A percentile compares a stretch with the other conserved stretches of the same genome.
These are phyloP conservation scores for Boletus rufocinnamomeus DNA, from an alignment of 768 basidiomycete species.

Conservation along the genomic window DNA sequence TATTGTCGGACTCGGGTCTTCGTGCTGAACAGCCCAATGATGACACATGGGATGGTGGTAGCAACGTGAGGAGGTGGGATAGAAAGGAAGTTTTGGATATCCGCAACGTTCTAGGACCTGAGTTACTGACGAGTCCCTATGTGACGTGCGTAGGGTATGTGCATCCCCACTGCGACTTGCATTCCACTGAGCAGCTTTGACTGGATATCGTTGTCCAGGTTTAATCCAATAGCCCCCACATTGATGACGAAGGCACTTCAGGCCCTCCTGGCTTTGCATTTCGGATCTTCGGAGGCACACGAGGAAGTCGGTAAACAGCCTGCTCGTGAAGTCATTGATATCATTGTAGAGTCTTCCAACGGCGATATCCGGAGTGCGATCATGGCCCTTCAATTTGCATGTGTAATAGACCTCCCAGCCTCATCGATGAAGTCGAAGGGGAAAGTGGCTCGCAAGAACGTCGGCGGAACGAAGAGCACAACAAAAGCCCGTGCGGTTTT, in stretches of 20 bases:
- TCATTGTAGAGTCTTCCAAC: conserved; percentile 75
- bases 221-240: conserved; percentile 90
- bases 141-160: conserved; percentile 80
- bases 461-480: conserved; percentile 17
- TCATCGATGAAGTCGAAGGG: conserved; percentile 20
- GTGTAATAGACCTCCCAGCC: conserved; percentile 40
- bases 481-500: conserved; percentile 44
- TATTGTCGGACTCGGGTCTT: conserved; percentile 81
- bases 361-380: conserved; percentile 94
- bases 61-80: conserved; percentile 44
- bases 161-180: not conserved
- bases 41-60: conserved; percentile 49
- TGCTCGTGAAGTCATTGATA: conserved; percentile 68
- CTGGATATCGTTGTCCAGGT: conserved; percentile 47
- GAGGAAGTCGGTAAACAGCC: conserved; percentile 38
- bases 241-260: conserved; percentile 80
- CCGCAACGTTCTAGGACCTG: conserved; percentile 68
- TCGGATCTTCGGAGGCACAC: conserved; percentile 32
- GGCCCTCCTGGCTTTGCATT: conserved; percentile 52
- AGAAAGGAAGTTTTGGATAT: conserved; percentile 63
- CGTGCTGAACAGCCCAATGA: conserved; percentile 62
- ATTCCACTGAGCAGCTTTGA: not conserved
- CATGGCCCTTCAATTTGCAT: conserved; percentile 91
- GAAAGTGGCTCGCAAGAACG: conserved; percentile 37
- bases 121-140: conserved; percentile 68